A percentile compares a stretch with the other conserved stretches of the same genome.
Evolutionary conservation across 2,329 filamentous ascomycete species (phyloP).

Genomic region (Scedosporium boydii): DNA sequence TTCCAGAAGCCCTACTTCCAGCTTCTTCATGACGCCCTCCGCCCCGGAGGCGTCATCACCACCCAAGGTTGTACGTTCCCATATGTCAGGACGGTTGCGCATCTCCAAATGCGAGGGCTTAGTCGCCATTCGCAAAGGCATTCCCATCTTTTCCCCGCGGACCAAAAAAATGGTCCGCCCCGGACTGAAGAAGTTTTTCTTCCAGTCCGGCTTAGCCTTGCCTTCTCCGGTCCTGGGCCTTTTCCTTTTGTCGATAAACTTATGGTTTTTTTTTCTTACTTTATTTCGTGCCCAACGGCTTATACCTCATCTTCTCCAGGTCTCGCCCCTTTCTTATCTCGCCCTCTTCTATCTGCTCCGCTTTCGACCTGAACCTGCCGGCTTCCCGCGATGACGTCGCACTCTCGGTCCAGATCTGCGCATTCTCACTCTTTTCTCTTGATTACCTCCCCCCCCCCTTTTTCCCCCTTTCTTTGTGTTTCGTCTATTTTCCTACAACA

Average conservation of each 20-base stretch:
- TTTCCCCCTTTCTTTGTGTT: not conserved
- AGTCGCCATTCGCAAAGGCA: not conserved
- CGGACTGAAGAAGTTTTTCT: not conserved
- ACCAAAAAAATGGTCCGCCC: not conserved
- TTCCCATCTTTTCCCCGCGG: not conserved
- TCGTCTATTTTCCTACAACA: not conserved
- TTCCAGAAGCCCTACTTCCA: constrained; percentile 99
- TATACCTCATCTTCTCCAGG: not conserved
- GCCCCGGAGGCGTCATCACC: constrained; percentile 94
- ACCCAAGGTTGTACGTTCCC: constrained; percentile 99
- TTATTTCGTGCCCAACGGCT: not conserved
- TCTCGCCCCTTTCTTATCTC: not conserved
- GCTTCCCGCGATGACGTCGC: not conserved
- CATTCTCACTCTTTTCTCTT: not conserved
- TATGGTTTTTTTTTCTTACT: not conserved
- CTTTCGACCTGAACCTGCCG: not conserved
- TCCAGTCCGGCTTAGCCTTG: constrained; percentile 1
- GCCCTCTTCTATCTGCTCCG: not conserved
- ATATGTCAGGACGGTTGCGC: constrained; percentile 28
- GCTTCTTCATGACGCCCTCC: constrained; percentile 79
- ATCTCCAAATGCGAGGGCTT: not conserved
- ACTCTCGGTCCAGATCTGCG: not conserved
- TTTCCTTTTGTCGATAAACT: constrained; percentile 5
- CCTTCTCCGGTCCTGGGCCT: constrained; percentile 9
- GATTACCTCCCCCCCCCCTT: not conserved